Base-by-base conservation (phyloP, 495 filamentous ascomycete species). In the Clohesyomyces aquaticus region DNA sequence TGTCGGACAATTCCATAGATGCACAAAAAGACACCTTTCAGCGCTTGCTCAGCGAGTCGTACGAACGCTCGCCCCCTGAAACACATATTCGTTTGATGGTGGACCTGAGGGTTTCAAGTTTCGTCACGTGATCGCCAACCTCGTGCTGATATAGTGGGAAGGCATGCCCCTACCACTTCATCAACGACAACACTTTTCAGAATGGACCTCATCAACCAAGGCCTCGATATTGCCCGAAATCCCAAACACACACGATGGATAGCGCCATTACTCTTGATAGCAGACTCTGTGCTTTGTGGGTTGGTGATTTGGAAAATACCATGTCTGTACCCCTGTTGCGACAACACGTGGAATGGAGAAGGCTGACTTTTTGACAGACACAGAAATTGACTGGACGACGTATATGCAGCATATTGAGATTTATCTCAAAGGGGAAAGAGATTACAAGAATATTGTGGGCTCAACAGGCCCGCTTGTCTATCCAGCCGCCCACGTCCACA, bases 371-470 rank as follows among this genome's bases (percentile, higher is more conserved):
- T n/a, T n/a, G 50, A 26, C 69, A 98, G 94, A 98, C 74, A 98
- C 94, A 45, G 94, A 98, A 74, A 98, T 98, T 71, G 94, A 98
- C 76, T 98, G 94, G 94, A 82, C 80, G 54, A 91, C 93, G 1
- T 98, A 98, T 75, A 98, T 98, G 93, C 82, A 96, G 68, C 94
- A 98, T 68, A 78, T 97, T 54, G 75, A 83, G 25, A 88, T 92
- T 32, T 94, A 88, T 69, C 72, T 91, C 26, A 78, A 82, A 6
- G 94, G 94, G 48, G 93, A 97, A 79, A 85, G 88, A 71, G 88
- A 98, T 74, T 98, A 98, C 73, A 83, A 85, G 32, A 77, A 83
- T 11, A 91, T 98, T 73, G 84, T 88, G 74, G 94, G 94, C 60
- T 55, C 47, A 12, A 98, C 94, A 0, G 94, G 94, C 4, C 93